Conservation (phyloP, 2,329 filamentous ascomycete species). For the Metarhizium sp. region DNA sequence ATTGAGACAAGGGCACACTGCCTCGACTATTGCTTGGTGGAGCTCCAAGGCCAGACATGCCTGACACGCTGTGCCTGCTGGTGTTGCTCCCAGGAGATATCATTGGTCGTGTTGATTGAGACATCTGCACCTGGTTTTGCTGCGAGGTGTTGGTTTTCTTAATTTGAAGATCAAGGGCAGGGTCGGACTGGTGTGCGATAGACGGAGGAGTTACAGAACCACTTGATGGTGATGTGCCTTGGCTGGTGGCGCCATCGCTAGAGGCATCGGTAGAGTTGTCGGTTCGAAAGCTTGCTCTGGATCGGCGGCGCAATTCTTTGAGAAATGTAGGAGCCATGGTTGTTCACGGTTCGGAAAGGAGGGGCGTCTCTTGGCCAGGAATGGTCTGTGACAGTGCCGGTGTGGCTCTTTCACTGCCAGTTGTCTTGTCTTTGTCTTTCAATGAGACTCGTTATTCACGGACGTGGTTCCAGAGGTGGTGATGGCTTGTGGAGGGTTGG, state of each 20-base stretch:
- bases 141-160: slow-evolving; percentile 30
- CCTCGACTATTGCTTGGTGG: slow-evolving; percentile 44
- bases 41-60: slow-evolving; percentile 52
- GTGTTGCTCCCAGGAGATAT: slow-evolving; percentile 27
- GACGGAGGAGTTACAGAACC: slow-evolving; percentile 69
- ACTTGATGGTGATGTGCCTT: slow-evolving; percentile 53
- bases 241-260: slow-evolving; percentile 47
- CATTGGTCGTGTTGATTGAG: slow-evolving; percentile 25
- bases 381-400: background rate
- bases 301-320: slow-evolving; percentile 67
- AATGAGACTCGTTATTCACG: background rate
- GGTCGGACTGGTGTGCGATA: slow-evolving; percentile 56
- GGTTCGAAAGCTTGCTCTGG: slow-evolving; percentile 63
- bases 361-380: background rate
- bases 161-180: slow-evolving; percentile 51
- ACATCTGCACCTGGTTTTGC: slow-evolving; percentile 5
- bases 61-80: slow-evolving; percentile 55
- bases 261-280: slow-evolving; percentile 52
- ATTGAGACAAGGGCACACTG: slow-evolving; percentile 60
- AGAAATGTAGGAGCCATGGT: slow-evolving; percentile 58
- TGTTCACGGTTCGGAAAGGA: slow-evolving; percentile 4
- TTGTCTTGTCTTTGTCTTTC: background rate
- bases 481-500: background rate
- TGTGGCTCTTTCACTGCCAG: background rate
- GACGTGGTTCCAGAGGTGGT: background rate